Evolutionary conservation across 805 yeast species (phyloP).

Genomic region (Jamesozyma rosinii): DNA sequence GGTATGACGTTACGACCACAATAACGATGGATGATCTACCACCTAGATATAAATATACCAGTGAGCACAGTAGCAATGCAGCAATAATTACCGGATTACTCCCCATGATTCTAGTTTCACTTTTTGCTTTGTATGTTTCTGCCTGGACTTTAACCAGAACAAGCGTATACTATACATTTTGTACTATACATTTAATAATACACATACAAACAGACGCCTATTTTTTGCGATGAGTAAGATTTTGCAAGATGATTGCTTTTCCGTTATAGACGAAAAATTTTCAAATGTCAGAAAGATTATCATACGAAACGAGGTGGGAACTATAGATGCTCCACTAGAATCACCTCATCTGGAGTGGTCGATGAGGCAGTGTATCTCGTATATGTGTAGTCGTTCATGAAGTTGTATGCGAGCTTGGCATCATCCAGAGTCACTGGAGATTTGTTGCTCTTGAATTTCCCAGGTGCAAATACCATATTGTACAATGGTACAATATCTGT

Average conservation of each 20-base stretch:
- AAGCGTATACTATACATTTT: too few relatives aligned
- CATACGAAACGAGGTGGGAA: too few relatives aligned
- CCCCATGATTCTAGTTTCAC: too few relatives aligned
- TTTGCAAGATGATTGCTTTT: too few relatives aligned
- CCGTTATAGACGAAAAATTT: too few relatives aligned
- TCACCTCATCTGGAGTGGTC: neutral
- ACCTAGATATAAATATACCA: slow-evolving; percentile 22
- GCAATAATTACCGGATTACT: neutral
- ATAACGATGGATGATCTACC: slow-evolving; percentile 33
- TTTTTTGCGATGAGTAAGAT: too few relatives aligned
- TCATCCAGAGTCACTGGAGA: neutral
- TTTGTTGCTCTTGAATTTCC: neutral
- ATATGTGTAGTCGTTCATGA: neutral
- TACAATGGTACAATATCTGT: slow-evolving; percentile 9
- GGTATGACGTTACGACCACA: slow-evolving; percentile 21
- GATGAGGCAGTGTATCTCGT: neutral
- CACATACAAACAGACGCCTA: too few relatives aligned
- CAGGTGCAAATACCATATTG: slow-evolving; percentile 5
- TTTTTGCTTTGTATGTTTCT: too few relatives aligned
- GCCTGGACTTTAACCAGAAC: too few relatives aligned
- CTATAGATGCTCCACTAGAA: neutral
- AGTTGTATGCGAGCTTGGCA: neutral
- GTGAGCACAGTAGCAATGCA: slow-evolving; percentile 1
- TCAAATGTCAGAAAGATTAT: too few relatives aligned
- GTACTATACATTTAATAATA: too few relatives aligned